These are phyloP conservation scores for Leccinum longicurvipes DNA, from an alignment of 768 basidiomycete genomes.

Conservation along the genomic window DNA sequence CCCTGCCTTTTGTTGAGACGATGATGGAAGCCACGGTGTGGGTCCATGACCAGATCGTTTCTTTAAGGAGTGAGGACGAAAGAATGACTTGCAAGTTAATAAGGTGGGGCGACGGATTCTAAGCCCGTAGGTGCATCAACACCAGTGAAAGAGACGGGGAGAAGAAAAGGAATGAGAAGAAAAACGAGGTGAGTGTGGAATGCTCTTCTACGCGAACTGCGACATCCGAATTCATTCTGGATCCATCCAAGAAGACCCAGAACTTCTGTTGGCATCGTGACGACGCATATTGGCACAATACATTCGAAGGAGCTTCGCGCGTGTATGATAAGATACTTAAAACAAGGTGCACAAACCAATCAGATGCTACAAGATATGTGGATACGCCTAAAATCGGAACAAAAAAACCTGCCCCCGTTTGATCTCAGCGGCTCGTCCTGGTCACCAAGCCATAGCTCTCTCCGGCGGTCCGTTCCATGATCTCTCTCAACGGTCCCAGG, in stretches of 20 bases:
- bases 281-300: not conserved
- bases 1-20: slow-evolving; percentile 27
- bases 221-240: no score
- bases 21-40: slow-evolving; percentile 11
- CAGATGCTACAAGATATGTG: slow-evolving; percentile 12
- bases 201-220: slow-evolving; percentile 18
- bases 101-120: no score
- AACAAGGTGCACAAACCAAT: slow-evolving; percentile 5
- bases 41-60: slow-evolving; percentile 20
- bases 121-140: slow-evolving; percentile 10
- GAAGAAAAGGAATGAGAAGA: not conserved
- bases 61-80: slow-evolving; percentile 20
- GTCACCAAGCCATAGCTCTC: slow-evolving; percentile 54
- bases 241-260: not conserved
- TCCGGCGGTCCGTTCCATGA: slow-evolving; percentile 89
- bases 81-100: slow-evolving; percentile 17
- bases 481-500: slow-evolving; percentile 87
- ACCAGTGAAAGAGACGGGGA: not conserved
- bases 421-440: slow-evolving; percentile 31
- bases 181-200: not conserved
- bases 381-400: not conserved
- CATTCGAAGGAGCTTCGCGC: not conserved
- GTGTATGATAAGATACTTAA: not conserved
- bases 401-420: not conserved
- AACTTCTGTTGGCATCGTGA: slow-evolving; percentile 32